phyloP scores from a whole-genome alignment of 129 eudicot species.

The Centella asiatica region DNA sequence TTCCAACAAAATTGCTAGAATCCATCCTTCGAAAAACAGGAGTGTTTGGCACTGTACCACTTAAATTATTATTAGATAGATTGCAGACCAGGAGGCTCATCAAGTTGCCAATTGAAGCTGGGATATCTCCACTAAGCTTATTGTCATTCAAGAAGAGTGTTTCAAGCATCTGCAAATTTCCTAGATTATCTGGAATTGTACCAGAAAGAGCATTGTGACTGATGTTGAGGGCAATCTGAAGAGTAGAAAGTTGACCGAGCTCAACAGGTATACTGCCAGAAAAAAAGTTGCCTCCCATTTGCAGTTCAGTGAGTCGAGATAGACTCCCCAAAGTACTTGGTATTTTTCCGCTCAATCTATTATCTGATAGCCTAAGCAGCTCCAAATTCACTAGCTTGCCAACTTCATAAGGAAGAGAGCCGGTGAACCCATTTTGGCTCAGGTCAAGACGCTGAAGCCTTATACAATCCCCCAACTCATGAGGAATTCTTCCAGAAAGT shows the following conservation, averaged over 20 bases:
- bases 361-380: constrained; percentile 77
- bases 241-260: constrained; percentile 60
- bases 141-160: constrained; percentile 66
- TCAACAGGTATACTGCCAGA: constrained; percentile 65
- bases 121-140: constrained; percentile 67
- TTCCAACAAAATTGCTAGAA: constrained; percentile 68
- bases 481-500: constrained; percentile 59
- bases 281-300: constrained; percentile 88
- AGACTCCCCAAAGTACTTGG: constrained; percentile 65
- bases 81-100: constrained; percentile 69
- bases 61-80: constrained; percentile 64
- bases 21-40: constrained; percentile 60
- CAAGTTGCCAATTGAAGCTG: constrained; percentile 46
- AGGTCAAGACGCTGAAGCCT: constrained; percentile 85
- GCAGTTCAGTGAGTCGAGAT: constrained; percentile 65
- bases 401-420: constrained; percentile 49
- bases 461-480: constrained; percentile 56
- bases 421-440: constrained; percentile 60
- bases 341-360: constrained; percentile 46
- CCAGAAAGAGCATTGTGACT: constrained; percentile 82
- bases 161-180: constrained; percentile 78
- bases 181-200: constrained; percentile 61
- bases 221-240: constrained; percentile 77
- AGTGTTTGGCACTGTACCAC: constrained; percentile 59
- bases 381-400: constrained; percentile 72